Conservation (phyloP, 176 grass and related monocot species). For the Melocanna baccifera region DNA sequence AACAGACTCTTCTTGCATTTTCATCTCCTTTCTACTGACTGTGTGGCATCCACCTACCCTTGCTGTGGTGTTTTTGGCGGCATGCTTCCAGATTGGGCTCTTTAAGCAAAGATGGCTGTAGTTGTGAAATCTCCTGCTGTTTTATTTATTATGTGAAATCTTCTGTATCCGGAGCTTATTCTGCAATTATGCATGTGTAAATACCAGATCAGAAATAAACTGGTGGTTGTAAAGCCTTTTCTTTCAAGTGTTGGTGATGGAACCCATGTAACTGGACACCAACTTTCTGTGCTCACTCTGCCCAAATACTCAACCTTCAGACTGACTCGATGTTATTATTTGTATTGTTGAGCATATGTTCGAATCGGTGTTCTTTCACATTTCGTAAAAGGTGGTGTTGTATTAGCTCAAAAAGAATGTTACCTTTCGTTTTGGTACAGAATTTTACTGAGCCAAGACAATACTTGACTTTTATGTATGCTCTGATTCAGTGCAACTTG, state of each 20-base stretch:
- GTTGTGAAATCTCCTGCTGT: slow-evolving; percentile 14
- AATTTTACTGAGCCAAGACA: background rate
- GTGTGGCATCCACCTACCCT: background rate
- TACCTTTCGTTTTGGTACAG: background rate
- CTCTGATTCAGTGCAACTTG: background rate
- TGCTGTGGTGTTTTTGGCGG: background rate
- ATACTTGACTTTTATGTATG: background rate
- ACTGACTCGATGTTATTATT: background rate
- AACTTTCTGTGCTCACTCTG: slow-evolving; percentile 12
- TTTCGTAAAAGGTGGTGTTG: background rate
- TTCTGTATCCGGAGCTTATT: slow-evolving; percentile 15
- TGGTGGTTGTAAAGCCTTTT: slow-evolving; percentile 15
- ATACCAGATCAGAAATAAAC: slow-evolving; percentile 28
- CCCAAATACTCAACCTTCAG: background rate
- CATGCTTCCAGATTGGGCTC: slow-evolving; percentile 2
- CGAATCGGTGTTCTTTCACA: background rate
- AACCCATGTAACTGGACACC: background rate
- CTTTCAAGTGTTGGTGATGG: background rate
- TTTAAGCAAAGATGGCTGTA: slow-evolving; percentile 32
- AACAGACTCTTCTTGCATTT: slow-evolving; percentile 9
- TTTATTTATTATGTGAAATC: slow-evolving; percentile 23
- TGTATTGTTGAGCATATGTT: background rate
- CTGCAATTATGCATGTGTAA: slow-evolving; percentile 29
- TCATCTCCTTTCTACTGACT: slow-evolving; percentile 22
- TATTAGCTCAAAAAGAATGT: background rate